phyloP scores from a whole-genome alignment of 2,329 filamentous ascomycete species.

The Sarocladium kiliense region DNA sequence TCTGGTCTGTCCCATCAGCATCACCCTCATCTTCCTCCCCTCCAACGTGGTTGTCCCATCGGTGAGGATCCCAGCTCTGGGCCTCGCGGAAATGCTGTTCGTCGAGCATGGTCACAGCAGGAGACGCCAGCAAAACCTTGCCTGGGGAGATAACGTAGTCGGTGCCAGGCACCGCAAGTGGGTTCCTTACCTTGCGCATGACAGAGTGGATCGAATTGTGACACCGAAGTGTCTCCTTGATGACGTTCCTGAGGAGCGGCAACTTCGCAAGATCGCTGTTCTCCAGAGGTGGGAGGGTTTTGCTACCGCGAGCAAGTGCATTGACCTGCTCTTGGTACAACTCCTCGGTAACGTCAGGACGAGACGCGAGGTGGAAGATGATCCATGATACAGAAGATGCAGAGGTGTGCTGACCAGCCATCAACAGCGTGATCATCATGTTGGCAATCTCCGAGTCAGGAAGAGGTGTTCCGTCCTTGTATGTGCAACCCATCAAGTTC shows the following conservation, averaged over 20 bases:
- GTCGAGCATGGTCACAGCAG: constrained; percentile 36
- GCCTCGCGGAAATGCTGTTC: constrained; percentile 52
- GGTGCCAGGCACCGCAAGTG: constrained; percentile 53
- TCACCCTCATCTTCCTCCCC: constrained; percentile 15
- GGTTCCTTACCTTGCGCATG: constrained; percentile 66
- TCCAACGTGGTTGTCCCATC: constrained; percentile 18
- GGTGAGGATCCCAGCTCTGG: constrained; percentile 23
- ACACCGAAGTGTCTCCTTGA: constrained; percentile 68
- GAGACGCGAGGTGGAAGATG: constrained; percentile 64
- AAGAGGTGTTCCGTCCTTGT: constrained; percentile 66
- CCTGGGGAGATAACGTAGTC: constrained; percentile 53
- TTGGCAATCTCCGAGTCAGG: constrained; percentile 74
- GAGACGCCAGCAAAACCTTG: constrained; percentile 38
- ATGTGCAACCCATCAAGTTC: constrained; percentile 70
- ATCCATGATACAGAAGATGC: constrained; percentile 76
- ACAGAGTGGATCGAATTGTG: constrained; percentile 70
- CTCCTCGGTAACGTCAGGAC: constrained; percentile 64
- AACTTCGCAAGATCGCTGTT: constrained; percentile 57
- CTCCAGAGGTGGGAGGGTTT: constrained; percentile 47
- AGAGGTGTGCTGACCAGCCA: constrained; percentile 80
- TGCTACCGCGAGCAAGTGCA: constrained; percentile 37
- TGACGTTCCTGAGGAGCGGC: constrained; percentile 55
- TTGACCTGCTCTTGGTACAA: constrained; percentile 62
- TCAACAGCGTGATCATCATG: constrained; percentile 82
- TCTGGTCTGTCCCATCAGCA: constrained; percentile 24